Percentiles rank a stretch among this genome's conserved stretches.
Evolutionary conservation across 306 rosid species (phyloP).

Genomic region (Cicer cuneatum): DNA sequence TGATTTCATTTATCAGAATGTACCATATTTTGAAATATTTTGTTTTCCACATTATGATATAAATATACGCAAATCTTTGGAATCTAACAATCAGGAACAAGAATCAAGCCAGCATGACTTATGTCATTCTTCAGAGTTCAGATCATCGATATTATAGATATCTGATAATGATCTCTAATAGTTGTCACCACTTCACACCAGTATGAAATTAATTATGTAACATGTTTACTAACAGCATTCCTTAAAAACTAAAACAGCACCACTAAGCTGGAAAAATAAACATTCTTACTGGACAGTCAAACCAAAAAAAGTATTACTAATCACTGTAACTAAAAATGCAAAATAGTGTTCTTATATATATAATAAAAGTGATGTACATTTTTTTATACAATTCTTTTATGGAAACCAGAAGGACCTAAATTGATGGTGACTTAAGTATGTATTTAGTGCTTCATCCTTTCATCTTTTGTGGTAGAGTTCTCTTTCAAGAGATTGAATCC

Average conservation of each 20-base stretch:
- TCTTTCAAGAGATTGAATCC: conserved; percentile 16
- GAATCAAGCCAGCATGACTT: neutral
- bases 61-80: conserved; percentile 22
- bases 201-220: conserved; percentile 6
- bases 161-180: neutral
- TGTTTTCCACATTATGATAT: neutral
- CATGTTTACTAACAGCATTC: conserved; percentile 30
- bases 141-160: neutral
- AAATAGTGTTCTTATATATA: neutral
- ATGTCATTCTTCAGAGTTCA: conserved; percentile 16
- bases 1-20: conserved; percentile 21
- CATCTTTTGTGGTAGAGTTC: conserved; percentile 25
- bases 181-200: conserved; percentile 2
- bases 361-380: conserved; percentile 5
- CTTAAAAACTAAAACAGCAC: conserved; percentile 31
- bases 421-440: neutral
- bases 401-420: conserved; percentile 18
- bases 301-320: conserved; percentile 14
- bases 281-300: conserved; percentile 31
- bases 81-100: conserved; percentile 33
- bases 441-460: conserved; percentile 4
- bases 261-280: conserved; percentile 29
- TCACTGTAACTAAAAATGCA: neutral
- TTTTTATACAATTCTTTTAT: neutral
- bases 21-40: conserved; percentile 26